These are phyloP conservation scores for Coemansia sp. DNA, from an alignment of 192 early-diverging fungal species.

Conservation along the genomic window DNA sequence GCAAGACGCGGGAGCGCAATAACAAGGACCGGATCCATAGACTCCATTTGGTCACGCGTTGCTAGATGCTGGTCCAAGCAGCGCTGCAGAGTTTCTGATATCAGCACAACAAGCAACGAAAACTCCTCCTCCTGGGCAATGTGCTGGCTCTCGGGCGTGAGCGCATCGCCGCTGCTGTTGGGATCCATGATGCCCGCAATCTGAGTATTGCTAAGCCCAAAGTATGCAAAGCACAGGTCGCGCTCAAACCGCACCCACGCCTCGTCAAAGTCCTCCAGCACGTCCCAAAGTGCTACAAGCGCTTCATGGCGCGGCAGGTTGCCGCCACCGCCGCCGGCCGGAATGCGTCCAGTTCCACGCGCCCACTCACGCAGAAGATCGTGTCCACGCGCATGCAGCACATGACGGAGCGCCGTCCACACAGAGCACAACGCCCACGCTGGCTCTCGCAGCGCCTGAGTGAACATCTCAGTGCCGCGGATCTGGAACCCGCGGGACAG, in stretches of 20 bases:
- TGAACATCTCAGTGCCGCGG: slow-evolving; percentile 64
- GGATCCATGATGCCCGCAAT: slow-evolving; percentile 59
- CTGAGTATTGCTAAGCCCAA: slow-evolving; percentile 56
- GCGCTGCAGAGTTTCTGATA: slow-evolving; percentile 63
- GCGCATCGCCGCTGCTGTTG: slow-evolving; percentile 28
- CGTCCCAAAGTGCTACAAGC: slow-evolving; percentile 53
- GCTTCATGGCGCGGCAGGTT: background rate
- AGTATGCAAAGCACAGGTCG: slow-evolving; percentile 71
- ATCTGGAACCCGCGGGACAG: slow-evolving; percentile 66
- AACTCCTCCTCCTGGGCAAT: slow-evolving; percentile 45
- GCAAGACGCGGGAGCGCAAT: slow-evolving; percentile 63
- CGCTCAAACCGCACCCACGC: slow-evolving; percentile 70
- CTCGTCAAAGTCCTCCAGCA: slow-evolving; percentile 65
- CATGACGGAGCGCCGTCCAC: slow-evolving; percentile 60
- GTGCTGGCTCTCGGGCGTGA: slow-evolving; percentile 2
- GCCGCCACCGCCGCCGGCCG: background rate
- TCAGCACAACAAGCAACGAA: slow-evolving; percentile 57
- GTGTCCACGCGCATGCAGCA: slow-evolving; percentile 41
- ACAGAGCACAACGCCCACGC: slow-evolving; percentile 57
- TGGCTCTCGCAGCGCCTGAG: slow-evolving; percentile 56
- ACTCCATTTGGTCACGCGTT: slow-evolving; percentile 49
- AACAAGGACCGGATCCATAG: slow-evolving; percentile 62
- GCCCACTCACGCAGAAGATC: slow-evolving; percentile 24
- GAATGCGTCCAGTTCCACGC: background rate
- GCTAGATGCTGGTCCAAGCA: slow-evolving; percentile 34